Conservation (phyloP, 805 yeast genomes). For the Pichia pseudocactophila region DNA sequence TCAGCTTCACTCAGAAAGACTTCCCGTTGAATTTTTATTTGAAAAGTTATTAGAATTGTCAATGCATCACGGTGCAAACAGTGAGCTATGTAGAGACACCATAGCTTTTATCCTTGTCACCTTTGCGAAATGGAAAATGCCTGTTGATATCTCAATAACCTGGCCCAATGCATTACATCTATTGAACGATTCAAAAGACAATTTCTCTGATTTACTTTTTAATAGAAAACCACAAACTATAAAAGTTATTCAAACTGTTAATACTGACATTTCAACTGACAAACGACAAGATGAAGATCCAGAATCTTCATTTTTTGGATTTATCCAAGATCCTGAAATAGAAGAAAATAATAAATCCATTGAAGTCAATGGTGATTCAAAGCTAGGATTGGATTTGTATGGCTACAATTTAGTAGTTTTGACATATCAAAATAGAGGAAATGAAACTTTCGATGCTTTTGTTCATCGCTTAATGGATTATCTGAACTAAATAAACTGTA, state of each 20-base stretch:
- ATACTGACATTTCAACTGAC: neutral
- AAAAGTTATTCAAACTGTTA: conserved; percentile 4
- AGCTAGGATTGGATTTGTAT: conserved; percentile 10
- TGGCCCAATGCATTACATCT: conserved; percentile 20
- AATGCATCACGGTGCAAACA: conserved; percentile 1
- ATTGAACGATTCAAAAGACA: conserved; percentile 12
- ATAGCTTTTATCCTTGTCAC: conserved; percentile 18
- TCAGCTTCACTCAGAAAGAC: neutral
- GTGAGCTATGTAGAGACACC: conserved; percentile 16
- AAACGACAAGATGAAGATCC: conserved; percentile 12
- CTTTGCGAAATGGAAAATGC: conserved; percentile 18
- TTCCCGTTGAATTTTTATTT: conserved; percentile 20
- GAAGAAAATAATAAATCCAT: conserved; percentile 4
- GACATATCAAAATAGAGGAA: conserved; percentile 6
- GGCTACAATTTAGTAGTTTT: conserved; percentile 17
- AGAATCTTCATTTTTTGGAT: conserved; percentile 25
- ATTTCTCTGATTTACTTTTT: conserved; percentile 11
- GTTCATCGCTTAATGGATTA: conserved; percentile 5
- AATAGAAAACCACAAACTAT: conserved; percentile 14
- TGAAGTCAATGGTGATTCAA: neutral
- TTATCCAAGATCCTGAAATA: conserved; percentile 23
- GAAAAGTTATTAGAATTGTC: conserved; percentile 13
- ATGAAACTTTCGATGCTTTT: conserved; percentile 2
- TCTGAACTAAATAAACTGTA: neutral
- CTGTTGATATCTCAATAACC: conserved; percentile 9